Base-by-base conservation (phyloP, 306 rosid species). In the Parietaria judaica region DNA sequence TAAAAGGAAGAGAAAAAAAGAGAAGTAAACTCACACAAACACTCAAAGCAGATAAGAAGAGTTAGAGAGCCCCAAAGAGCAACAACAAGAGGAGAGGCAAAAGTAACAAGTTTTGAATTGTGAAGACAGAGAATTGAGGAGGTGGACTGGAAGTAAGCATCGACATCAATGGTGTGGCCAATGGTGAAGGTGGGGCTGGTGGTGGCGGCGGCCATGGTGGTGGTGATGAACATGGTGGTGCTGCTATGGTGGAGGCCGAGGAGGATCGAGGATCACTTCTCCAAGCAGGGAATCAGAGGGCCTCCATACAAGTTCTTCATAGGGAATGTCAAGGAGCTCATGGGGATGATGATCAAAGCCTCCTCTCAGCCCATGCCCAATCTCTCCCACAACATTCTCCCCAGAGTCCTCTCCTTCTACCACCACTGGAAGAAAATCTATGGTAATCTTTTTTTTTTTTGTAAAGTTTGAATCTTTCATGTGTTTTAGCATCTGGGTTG, bases 341-440 rank as follows among this genome's bases (percentile, higher is more conserved):
- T 79, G 7, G 78, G 66, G 3, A 86, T 94, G 99, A 88, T 89
- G 97, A 63, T 89, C 39, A 77, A 79, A 44, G 99, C 99, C 60
- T 88, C 99, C 9, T 89, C 99, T 58, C 88, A 83, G 38, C 88
- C 97, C 57, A 84, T 94, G 86, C 95, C 96, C 61, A 38, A 64
- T 55, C 66, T 67, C 81, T 86, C 97, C 44, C 99, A 94, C 81
- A 84, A 94, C 74, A 94, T 94, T 61, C 94, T 94, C 11, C 99
- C 99, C 14, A 71, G 99, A 60, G 99, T 94, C 52, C 95, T 94
- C 35, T 78, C 99, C 61, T 94, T 94, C 70, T 94, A 86, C 74
- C 99, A 94, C 68, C 97, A 94, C 74, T 94, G 99, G 99, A 89
- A 83, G 66, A 94, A 94, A 74, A 81, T 86, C 47, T 94, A 94